Percentiles rank a stretch among this genome's conserved stretches.
Conservation (phyloP, 352 stramenopile species). For the Phytophthora pseudosyringae region DNA sequence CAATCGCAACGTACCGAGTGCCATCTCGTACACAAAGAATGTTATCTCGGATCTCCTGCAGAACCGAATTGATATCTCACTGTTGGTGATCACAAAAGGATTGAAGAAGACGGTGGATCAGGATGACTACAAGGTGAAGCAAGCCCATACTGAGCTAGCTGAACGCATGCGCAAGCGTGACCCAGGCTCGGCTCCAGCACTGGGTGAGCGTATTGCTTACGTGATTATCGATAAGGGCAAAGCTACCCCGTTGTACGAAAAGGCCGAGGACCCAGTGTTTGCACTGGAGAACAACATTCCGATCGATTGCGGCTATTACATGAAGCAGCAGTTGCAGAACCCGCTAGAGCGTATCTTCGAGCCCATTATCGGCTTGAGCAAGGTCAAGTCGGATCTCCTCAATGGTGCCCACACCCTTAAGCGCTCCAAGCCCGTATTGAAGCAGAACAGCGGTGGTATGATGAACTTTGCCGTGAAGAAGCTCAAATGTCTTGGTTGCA, state of each 20-base stretch:
- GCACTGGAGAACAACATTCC: constrained; percentile 98
- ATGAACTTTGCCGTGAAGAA: constrained; percentile 99
- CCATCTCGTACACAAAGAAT: constrained; percentile 98
- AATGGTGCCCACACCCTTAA: constrained; percentile 98
- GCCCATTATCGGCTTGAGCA: constrained; percentile 96
- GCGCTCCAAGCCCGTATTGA: constrained; percentile 96
- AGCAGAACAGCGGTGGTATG: constrained; percentile 96
- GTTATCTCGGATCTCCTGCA: constrained; percentile 99
- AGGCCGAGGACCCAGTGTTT: constrained; percentile 98
- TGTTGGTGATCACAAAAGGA: constrained; percentile 99
- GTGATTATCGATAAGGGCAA: constrained; percentile 99
- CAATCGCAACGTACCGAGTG: constrained; percentile 94
- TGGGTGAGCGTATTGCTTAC: constrained; percentile 99
- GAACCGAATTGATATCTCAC: constrained; percentile 99
- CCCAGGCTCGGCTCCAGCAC: constrained; percentile 95
- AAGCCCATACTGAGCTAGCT: constrained; percentile 98
- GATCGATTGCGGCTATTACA: constrained; percentile 99
- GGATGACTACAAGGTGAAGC: constrained; percentile 99
- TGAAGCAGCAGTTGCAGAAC: constrained; percentile 99
- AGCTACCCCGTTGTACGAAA: constrained; percentile 96
- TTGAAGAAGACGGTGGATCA: constrained; percentile 98
- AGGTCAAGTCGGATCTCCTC: constrained; percentile 92
- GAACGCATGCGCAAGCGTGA: constrained; percentile 99
- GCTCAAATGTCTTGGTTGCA: constrained; percentile 98
- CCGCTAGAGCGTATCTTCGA: constrained; percentile 98